phyloP scores from a whole-genome alignment of 805 yeast species.

The Candida corydali region DNA sequence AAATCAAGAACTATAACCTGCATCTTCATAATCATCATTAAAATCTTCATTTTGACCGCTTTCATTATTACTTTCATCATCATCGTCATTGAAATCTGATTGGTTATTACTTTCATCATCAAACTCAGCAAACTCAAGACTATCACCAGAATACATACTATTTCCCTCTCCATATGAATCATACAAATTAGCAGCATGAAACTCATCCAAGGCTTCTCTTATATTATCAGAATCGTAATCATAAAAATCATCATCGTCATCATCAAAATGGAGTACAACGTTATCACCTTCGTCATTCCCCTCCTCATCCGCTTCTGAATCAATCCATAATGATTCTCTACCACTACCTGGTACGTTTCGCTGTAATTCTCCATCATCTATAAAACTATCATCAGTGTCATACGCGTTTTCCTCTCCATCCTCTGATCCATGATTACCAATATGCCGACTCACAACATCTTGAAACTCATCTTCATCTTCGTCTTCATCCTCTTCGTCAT shows the following conservation, averaged over 20 bases:
- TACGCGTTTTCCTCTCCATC: slow-evolving; percentile 15
- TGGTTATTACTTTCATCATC: slow-evolving; percentile 2
- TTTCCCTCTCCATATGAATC: slow-evolving; percentile 1
- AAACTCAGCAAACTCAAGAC: neutral
- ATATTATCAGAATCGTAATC: slow-evolving; percentile 15
- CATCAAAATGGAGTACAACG: slow-evolving; percentile 1
- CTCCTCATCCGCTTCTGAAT: slow-evolving; percentile 17
- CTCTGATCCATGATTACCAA: slow-evolving; percentile 16
- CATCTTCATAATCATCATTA: slow-evolving; percentile 2
- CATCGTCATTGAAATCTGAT: neutral
- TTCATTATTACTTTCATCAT: neutral
- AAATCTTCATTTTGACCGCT: too few relatives aligned
- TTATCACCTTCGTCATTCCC: slow-evolving; percentile 5
- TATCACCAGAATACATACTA: too few relatives aligned
- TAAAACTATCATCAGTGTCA: slow-evolving; percentile 32
- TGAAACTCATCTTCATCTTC: slow-evolving; percentile 27
- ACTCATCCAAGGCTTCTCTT: slow-evolving; percentile 22
- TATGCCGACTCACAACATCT: slow-evolving; percentile 8
- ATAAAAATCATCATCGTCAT: slow-evolving; percentile 4
- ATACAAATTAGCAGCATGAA: slow-evolving; percentile 10
- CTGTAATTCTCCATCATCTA: slow-evolving; percentile 26
- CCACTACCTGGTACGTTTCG: neutral
- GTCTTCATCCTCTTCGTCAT: slow-evolving; percentile 32
- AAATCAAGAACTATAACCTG: too few relatives aligned
- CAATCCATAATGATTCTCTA: slow-evolving; percentile 19